These are phyloP conservation scores for Sugiyamaella grinbergsii DNA, from an alignment of 1,139 yeast species.

Conservation along the genomic window DNA sequence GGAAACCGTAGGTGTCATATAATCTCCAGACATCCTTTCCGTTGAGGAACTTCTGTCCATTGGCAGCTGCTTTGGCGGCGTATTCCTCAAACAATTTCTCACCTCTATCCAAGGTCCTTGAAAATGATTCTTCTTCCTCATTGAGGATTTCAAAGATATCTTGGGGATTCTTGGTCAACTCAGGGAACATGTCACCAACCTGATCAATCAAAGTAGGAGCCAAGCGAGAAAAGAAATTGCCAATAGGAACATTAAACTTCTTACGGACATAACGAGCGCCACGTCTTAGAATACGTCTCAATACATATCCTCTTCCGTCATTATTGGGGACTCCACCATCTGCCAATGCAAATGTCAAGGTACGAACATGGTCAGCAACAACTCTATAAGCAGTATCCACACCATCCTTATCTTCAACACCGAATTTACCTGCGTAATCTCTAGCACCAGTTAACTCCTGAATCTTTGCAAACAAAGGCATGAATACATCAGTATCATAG, in stretches of 20 bases:
- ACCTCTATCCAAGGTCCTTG: slow-evolving; percentile 96
- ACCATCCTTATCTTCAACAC: slow-evolving; percentile 84
- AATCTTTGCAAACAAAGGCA: slow-evolving; percentile 79
- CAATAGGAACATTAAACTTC: slow-evolving; percentile 94
- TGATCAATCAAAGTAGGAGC: slow-evolving; percentile 93
- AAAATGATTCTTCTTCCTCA: slow-evolving; percentile 93
- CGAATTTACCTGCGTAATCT: slow-evolving; percentile 89
- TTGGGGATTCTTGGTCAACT: slow-evolving; percentile 67
- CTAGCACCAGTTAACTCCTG: slow-evolving; percentile 93
- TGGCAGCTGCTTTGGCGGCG: slow-evolving; percentile 77
- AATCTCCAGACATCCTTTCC: slow-evolving; percentile 98
- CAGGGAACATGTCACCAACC: slow-evolving; percentile 88
- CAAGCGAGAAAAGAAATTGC: slow-evolving; percentile 85
- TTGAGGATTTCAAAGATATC: slow-evolving; percentile 86
- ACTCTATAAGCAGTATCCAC: slow-evolving; percentile 98
- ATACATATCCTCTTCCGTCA: slow-evolving; percentile 97
- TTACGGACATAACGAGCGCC: slow-evolving; percentile 97
- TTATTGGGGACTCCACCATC: slow-evolving; percentile 99
- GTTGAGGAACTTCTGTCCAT: slow-evolving; percentile 72
- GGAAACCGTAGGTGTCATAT: slow-evolving; percentile 99
- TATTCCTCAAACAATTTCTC: slow-evolving; percentile 94
- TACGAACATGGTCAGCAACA: slow-evolving; percentile 96
- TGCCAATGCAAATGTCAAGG: slow-evolving; percentile 90
- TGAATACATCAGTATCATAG: slow-evolving; percentile 96
- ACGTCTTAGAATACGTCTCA: slow-evolving; percentile 95